Evolutionary conservation across 148 eudicot species (phyloP), one percentile per base, ranked within the genome.

Genomic region (Rhododendron mucronatum): DNA sequence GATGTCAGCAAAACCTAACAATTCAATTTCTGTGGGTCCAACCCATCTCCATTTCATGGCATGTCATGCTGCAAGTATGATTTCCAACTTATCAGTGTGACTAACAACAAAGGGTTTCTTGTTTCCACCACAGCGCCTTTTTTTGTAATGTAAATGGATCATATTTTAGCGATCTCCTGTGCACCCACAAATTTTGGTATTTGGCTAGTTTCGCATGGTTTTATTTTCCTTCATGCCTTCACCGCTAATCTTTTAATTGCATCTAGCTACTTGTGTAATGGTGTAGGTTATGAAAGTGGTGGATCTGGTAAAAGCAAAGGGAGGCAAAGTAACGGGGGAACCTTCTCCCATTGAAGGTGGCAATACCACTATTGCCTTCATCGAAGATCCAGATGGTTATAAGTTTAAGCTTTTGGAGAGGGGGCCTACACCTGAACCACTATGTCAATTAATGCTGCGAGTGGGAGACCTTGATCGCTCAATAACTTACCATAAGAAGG

Each of bases 351-450:
- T 88, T 83, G 89, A 95, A 88, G 98, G 92, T 88, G 95, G 94
- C 57, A 89, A 84, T 85, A 86, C 93, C n/a, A 77, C 88, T 18
- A 84, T 88, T 67, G 99, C 98, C 51, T 89, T 89, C 80, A 78
- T 95, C 7, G 92, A 94, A 90, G 99, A 96, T 90, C 96, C 96
- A 80, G 93, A 92, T 89, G 98, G 98, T 76, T 96, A 95, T 77
- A 91, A 81, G 26, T 96, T 95, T 91, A 92, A 96, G 89, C 95
- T 96, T 84, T 37, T 92, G 86, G 93, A 96, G 87, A 89, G 90
- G 82, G 92, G 91, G 7, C 92, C 90, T 21, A 89, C 87, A 67
- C 85, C 85, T 47, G 93, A 95, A 83, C 95, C 98, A 76, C 80
- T 95, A 74, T 90, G 98, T 83, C 94, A 94, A 89, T 93, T 95